Conservation (phyloP, 1,284 basidiomycete species). For the Coniferiporia weirii region DNA sequence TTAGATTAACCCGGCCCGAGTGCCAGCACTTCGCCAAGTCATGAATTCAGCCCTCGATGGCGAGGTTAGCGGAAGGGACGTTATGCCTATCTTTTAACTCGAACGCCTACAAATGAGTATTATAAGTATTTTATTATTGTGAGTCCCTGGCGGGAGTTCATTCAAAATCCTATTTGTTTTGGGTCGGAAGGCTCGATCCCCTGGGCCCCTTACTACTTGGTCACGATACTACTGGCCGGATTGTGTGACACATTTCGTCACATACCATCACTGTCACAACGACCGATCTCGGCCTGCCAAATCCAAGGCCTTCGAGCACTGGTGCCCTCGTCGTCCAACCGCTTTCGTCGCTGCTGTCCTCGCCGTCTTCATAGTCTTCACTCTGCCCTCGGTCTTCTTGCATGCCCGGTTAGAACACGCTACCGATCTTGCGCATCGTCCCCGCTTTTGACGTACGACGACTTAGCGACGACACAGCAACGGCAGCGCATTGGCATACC, state of each 20-base stretch:
- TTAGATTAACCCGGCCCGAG: too few species aligned
- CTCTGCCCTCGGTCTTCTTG: background rate
- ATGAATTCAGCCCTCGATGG: too few species aligned
- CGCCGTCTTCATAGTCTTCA: background rate
- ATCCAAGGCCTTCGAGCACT: background rate
- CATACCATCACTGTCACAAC: background rate
- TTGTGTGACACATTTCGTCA: background rate
- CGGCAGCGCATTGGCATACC: conserved; percentile 14
- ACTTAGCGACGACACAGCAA: conserved; percentile 10
- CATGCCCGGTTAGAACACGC: background rate
- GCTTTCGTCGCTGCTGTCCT: background rate
- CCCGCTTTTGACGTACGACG: conserved; percentile 5
- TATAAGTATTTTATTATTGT: too few species aligned
- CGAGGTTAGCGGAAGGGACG: too few species aligned
- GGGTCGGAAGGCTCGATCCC: too few species aligned
- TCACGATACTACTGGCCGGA: too few species aligned
- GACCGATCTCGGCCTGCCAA: background rate
- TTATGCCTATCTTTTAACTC: too few species aligned
- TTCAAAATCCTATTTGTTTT: too few species aligned
- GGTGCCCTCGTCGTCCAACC: background rate
- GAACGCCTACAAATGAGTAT: too few species aligned
- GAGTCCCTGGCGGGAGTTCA: too few species aligned
- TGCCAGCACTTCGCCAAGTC: too few species aligned
- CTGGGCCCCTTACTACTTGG: too few species aligned
- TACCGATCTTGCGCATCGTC: background rate